Percentiles rank a stretch among this genome's conserved stretches.
Conservation (phyloP, 2,329 filamentous ascomycete genomes). For the Penicillium nordicum region DNA sequence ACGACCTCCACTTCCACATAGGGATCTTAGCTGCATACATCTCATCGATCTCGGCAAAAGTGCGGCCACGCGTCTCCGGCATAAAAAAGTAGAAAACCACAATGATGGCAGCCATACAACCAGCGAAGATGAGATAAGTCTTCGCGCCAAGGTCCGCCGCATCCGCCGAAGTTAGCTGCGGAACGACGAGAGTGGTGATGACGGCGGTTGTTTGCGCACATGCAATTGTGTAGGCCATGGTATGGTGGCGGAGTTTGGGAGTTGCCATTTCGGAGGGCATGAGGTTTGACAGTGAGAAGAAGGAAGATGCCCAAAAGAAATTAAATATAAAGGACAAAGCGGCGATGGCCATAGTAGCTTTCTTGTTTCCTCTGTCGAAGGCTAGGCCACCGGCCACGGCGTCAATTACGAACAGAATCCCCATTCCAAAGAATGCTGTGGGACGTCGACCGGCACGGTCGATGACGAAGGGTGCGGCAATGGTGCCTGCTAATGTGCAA, state of each 20-base stretch:
- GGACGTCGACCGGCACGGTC: constrained; percentile 36
- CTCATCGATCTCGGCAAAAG: constrained; percentile 35
- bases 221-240: constrained; percentile 37
- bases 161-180: constrained; percentile 34
- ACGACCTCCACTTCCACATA: constrained; percentile 33
- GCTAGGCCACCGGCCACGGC: constrained; percentile 35
- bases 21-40: constrained; percentile 34
- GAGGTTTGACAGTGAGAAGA: constrained; percentile 34
- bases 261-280: constrained; percentile 39
- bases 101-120: constrained; percentile 31
- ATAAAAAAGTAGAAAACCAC: constrained; percentile 29
- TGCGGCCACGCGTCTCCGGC: constrained; percentile 32
- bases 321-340: constrained; percentile 37
- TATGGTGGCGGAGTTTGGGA: constrained; percentile 36
- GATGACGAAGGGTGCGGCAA: constrained; percentile 35
- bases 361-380: constrained; percentile 23
- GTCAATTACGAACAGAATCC: constrained; percentile 34
- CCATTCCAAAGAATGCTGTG: constrained; percentile 36
- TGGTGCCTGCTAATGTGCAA: constrained; percentile 36
- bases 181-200: constrained; percentile 40
- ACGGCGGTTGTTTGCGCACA: constrained; percentile 38
- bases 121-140: constrained; percentile 35
- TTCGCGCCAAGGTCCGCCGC: constrained; percentile 34
- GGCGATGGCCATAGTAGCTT: constrained; percentile 29
- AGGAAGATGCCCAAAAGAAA: constrained; percentile 39